Conservation (phyloP, 495 filamentous ascomycete genomes). For the Podospora conica region DNA sequence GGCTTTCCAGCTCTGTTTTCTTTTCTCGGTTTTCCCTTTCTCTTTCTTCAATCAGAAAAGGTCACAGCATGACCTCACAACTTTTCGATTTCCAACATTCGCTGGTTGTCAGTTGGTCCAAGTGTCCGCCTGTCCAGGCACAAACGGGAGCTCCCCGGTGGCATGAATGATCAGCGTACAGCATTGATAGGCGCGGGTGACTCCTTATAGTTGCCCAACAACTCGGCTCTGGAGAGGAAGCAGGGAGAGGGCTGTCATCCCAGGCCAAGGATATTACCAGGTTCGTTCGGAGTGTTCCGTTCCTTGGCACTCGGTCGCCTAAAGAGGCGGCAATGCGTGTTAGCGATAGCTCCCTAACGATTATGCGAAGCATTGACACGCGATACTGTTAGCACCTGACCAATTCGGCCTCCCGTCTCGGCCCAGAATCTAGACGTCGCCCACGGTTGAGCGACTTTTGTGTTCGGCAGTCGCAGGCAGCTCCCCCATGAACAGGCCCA, state of each 20-base stretch:
- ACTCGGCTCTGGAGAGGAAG: not conserved
- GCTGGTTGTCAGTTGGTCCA: too few relatives aligned
- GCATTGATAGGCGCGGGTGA: not conserved
- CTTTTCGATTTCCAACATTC: too few relatives aligned
- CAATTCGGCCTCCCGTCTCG: not conserved
- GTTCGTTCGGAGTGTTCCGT: too few relatives aligned
- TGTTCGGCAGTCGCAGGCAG: constrained; percentile 2
- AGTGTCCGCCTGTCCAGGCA: too few relatives aligned
- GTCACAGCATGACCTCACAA: too few relatives aligned
- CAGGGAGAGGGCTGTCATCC: not conserved
- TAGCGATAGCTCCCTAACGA: not conserved
- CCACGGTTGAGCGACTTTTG: not conserved
- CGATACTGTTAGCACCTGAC: not conserved
- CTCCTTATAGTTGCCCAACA: not conserved
- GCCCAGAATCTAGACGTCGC: not conserved
- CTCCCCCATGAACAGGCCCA: not conserved
- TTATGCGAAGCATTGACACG: not conserved
- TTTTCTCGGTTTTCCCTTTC: too few relatives aligned
- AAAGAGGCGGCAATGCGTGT: not conserved
- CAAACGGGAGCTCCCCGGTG: not conserved
- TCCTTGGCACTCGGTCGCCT: not conserved
- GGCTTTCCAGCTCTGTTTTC: too few relatives aligned
- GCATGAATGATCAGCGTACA: not conserved
- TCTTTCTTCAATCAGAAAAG: too few relatives aligned
- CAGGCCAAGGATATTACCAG: not conserved